phyloP scores from a whole-genome alignment of 202 grass and related monocot genomes.

The Setaria italica region DNA sequence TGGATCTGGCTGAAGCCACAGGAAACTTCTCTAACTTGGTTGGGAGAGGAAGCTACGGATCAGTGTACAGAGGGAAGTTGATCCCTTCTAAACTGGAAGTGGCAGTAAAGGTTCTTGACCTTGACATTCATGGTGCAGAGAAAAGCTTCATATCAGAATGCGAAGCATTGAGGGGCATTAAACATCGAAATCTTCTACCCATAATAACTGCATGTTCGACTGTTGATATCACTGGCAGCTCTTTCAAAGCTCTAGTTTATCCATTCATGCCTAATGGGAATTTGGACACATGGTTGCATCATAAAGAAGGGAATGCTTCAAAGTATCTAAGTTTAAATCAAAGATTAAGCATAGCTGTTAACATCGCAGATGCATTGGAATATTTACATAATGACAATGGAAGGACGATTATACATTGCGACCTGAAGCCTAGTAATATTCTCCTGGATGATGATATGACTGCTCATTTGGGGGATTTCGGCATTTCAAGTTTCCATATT shows the following conservation, averaged over 20 bases:
- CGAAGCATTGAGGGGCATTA: too few species aligned
- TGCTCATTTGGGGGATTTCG: conserved; percentile 7
- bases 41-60: too few species aligned
- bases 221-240: background rate
- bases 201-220: conserved; percentile 6
- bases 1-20: too few species aligned
- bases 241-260: conserved; percentile 36
- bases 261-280: conserved; percentile 14
- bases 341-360: background rate
- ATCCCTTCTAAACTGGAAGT: too few species aligned
- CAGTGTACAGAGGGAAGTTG: too few species aligned
- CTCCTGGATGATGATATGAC: conserved; percentile 9
- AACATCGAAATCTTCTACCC: too few species aligned
- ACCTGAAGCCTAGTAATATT: conserved; percentile 34
- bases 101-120: too few species aligned
- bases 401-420: conserved; percentile 3
- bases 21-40: too few species aligned
- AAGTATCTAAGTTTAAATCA: background rate
- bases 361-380: background rate
- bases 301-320: fast-evolving
- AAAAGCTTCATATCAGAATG: too few species aligned
- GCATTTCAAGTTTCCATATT: background rate
- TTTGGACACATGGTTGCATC: conserved; percentile 34
- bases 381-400: background rate
- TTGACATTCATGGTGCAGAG: too few species aligned